These are phyloP conservation scores for Russula sp. DNA, from an alignment of 768 basidiomycete species.

Conservation along the genomic window DNA sequence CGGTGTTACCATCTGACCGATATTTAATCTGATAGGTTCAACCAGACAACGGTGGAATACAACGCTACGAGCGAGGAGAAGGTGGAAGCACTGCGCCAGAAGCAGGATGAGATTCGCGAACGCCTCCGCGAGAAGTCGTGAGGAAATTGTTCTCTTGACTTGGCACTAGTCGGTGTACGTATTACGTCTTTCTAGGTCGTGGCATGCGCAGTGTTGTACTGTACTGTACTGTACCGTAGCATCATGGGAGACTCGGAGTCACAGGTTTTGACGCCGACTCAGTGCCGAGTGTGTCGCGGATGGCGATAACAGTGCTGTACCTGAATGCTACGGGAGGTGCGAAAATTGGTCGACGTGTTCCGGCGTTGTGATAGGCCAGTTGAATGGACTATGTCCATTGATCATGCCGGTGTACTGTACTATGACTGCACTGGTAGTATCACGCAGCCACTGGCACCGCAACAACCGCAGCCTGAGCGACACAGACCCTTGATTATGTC, in stretches of 20 bases:
- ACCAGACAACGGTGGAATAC: constrained; percentile 71
- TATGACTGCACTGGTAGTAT: not conserved
- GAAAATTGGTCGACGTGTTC: not conserved
- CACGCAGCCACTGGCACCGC: not conserved
- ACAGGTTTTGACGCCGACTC: too few relatives aligned
- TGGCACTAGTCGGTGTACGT: not conserved
- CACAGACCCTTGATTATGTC: not conserved
- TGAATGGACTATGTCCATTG: not conserved
- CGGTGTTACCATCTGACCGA: constrained; percentile 2
- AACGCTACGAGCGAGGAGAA: constrained; percentile 88
- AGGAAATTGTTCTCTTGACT: not conserved
- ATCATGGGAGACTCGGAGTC: too few relatives aligned
- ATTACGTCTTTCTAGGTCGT: not conserved
- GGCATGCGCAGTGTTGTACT: not conserved
- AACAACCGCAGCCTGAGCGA: too few relatives aligned
- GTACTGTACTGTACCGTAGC: too few relatives aligned
- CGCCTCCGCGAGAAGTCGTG: constrained; percentile 44
- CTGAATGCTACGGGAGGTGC: not conserved
- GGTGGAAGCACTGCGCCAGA: constrained; percentile 64
- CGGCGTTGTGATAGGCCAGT: not conserved
- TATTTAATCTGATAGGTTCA: constrained; percentile 52
- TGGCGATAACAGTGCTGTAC: not conserved
- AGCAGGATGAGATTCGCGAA: constrained; percentile 56
- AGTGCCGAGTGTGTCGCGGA: not conserved
- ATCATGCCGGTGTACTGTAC: not conserved